phyloP scores from a whole-genome alignment of 2,329 filamentous ascomycete species.

The Talaromyces sp. region DNA sequence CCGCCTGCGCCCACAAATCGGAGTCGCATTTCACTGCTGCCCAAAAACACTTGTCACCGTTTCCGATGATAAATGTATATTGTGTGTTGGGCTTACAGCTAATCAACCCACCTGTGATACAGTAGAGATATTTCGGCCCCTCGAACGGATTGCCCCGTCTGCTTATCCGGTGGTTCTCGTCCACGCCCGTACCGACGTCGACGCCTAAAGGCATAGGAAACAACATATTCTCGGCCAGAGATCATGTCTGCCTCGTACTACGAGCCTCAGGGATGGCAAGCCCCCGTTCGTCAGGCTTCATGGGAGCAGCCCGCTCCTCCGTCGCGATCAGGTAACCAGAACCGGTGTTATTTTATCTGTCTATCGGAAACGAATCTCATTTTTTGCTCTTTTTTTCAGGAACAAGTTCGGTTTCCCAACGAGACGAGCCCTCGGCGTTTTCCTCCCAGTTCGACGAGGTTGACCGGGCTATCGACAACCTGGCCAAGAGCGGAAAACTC shows the following conservation, averaged over 20 bases:
- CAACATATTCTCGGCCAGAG: not conserved
- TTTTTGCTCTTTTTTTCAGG: slow-evolving; percentile 44
- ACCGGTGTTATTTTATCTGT: not conserved
- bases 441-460: slow-evolving; percentile 92
- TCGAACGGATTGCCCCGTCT: slow-evolving; percentile 7
- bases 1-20: slow-evolving; percentile 2
- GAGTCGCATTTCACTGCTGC: not conserved
- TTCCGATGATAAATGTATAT: not conserved
- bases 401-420: slow-evolving; percentile 66
- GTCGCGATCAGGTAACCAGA: slow-evolving; percentile 62
- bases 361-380: not conserved
- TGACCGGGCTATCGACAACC: slow-evolving; percentile 89
- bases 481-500: slow-evolving; percentile 94
- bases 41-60: not conserved
- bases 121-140: not conserved
- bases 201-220: not conserved
- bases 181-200: not conserved
- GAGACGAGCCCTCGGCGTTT: slow-evolving; percentile 72
- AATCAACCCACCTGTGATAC: not conserved
- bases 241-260: slow-evolving; percentile 60
- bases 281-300: slow-evolving; percentile 59
- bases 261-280: slow-evolving; percentile 62
- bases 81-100: slow-evolving; percentile 1
- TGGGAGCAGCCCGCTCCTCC: slow-evolving; percentile 72
- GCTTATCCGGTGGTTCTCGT: not conserved